Conservation (phyloP, 441 rosid genomes). For the Populus hybrid region DNA sequence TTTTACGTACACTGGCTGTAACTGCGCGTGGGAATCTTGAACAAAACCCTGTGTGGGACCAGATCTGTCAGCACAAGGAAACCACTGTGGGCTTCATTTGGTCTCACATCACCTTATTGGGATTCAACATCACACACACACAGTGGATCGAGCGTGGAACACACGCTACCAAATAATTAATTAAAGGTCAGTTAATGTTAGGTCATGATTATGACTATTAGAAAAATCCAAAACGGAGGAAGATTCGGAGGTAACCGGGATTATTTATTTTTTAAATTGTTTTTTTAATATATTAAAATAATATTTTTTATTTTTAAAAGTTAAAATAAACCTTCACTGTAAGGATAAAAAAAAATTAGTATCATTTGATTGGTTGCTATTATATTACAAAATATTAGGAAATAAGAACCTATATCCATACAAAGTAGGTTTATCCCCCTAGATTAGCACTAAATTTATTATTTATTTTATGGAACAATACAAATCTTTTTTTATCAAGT, state of each 20-base stretch:
- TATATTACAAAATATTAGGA: too few relatives aligned
- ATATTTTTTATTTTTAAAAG: too few relatives aligned
- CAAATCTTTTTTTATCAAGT: too few relatives aligned
- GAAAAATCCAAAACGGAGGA: neutral
- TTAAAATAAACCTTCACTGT: too few relatives aligned
- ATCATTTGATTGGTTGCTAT: too few relatives aligned
- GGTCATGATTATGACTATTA: neutral
- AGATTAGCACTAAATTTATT: too few relatives aligned
- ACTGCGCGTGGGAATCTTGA: slow-evolving; percentile 34
- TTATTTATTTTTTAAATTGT: too few relatives aligned
- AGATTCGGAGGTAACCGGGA: too few relatives aligned
- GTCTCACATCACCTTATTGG: slow-evolving; percentile 27
- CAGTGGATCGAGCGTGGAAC: slow-evolving; percentile 26
- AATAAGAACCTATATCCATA: neutral
- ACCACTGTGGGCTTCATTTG: slow-evolving; percentile 36
- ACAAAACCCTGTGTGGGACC: slow-evolving; percentile 18
- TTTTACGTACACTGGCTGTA: neutral
- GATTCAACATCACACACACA: slow-evolving; percentile 14
- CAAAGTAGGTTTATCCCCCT: too few relatives aligned
- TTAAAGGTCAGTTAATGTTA: neutral
- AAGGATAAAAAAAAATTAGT: too few relatives aligned
- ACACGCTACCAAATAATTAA: neutral
- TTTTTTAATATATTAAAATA: too few relatives aligned
- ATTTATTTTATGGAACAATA: too few relatives aligned
- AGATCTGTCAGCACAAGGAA: slow-evolving; percentile 24